Percentiles rank a stretch among this genome's conserved stretches.
Conservation (phyloP, 495 filamentous ascomycete genomes). For the Tuber melanosporum region DNA sequence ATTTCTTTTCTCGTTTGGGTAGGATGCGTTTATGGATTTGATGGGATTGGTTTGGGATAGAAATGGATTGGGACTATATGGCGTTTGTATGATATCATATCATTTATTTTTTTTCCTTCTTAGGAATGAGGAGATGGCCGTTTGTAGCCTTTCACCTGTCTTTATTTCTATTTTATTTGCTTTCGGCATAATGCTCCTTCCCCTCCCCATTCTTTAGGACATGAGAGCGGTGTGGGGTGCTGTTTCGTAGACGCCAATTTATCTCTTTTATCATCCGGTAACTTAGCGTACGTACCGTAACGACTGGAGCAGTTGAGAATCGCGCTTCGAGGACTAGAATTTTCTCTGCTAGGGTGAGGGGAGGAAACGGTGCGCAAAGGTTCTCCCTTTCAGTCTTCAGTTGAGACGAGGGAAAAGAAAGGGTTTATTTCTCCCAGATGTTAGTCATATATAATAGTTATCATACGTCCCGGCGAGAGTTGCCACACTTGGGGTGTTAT, state of each 20-base stretch:
- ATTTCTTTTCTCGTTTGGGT: not conserved
- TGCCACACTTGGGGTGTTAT: too few relatives aligned
- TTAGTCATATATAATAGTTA: too few relatives aligned
- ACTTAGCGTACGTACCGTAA: not conserved
- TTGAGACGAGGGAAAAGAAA: not conserved
- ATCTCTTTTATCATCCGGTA: not conserved
- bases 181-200: not conserved
- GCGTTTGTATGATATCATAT: slow-evolving; percentile 5
- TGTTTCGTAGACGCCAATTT: not conserved
- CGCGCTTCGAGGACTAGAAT: not conserved
- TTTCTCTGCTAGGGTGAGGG: not conserved
- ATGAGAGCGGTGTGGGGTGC: not conserved
- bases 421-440: too few relatives aligned
- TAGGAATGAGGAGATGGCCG: not conserved
- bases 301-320: not conserved
- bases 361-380: not conserved
- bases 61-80: not conserved
- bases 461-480: too few relatives aligned
- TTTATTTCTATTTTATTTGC: not conserved
- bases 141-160: not conserved
- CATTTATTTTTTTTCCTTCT: not conserved
- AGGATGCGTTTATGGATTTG: not conserved
- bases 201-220: too few relatives aligned
- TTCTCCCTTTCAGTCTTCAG: not conserved
- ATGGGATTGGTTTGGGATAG: not conserved